A percentile compares a stretch with the other conserved stretches of the same genome.
Evolutionary conservation across 2,329 filamentous ascomycete species (phyloP).

Genomic region (Alternaria infectoria): DNA sequence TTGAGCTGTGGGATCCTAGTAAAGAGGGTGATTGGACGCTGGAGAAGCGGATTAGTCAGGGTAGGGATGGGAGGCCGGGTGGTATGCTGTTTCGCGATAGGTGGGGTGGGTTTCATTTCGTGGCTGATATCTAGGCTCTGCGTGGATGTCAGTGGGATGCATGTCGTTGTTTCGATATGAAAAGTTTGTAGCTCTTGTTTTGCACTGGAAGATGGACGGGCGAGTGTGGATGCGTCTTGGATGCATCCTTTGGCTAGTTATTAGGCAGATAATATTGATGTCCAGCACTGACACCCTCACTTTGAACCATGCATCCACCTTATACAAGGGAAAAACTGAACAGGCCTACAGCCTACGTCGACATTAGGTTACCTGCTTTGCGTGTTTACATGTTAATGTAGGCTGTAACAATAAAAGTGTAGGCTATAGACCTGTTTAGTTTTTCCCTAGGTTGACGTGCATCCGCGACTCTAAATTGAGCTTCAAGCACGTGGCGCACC

Average conservation of each 20-base stretch:
- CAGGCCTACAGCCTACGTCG: too few relatives aligned
- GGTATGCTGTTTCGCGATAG: slow-evolving; percentile 27
- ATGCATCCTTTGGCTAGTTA: neutral
- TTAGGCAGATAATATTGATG: too few relatives aligned
- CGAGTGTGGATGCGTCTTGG: neutral
- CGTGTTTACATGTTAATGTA: too few relatives aligned
- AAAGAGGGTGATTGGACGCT: slow-evolving; percentile 26
- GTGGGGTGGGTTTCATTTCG: slow-evolving; percentile 21
- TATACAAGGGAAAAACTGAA: too few relatives aligned
- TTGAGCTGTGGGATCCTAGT: slow-evolving; percentile 17
- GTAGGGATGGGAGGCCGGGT: slow-evolving; percentile 9
- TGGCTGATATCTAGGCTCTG: slow-evolving; percentile 15
- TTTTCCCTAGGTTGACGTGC: neutral
- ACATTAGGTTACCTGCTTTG: too few relatives aligned
- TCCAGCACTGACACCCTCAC: neutral
- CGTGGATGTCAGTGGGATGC: too few relatives aligned
- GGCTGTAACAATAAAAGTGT: too few relatives aligned
- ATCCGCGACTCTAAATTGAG: neutral
- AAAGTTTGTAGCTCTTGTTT: neutral
- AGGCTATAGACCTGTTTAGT: too few relatives aligned
- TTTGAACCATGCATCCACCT: neutral
- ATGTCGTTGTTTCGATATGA: neutral
- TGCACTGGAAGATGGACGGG: neutral
- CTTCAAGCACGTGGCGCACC: neutral
- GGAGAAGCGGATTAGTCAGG: slow-evolving; percentile 19